Percentiles rank a stretch among this genome's conserved stretches.
phyloP scores from a whole-genome alignment of 768 basidiomycete species.

The Russula foetens region DNA sequence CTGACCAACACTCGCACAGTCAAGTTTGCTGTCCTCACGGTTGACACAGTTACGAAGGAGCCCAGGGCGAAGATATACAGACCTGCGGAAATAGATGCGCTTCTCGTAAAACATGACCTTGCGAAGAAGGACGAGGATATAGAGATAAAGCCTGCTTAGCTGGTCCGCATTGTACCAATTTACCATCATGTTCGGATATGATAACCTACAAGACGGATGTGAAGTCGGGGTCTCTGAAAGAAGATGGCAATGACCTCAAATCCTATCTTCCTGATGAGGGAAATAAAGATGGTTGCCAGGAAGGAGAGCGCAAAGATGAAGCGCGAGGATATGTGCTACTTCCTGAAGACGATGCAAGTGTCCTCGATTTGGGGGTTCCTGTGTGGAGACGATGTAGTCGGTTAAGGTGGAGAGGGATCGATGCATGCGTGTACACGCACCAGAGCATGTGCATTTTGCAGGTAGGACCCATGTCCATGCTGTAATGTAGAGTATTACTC shows the following conservation, averaged over 20 bases:
- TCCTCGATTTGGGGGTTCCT: conserved; percentile 74
- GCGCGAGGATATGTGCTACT: conserved; percentile 64
- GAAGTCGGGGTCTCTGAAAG: neutral
- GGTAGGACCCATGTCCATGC: conserved; percentile 38
- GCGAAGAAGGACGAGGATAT: conserved; percentile 83
- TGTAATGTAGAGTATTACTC: too few relatives aligned
- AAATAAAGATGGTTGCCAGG: conserved; percentile 53
- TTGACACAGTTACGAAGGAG: conserved; percentile 67
- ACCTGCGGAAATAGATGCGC: conserved; percentile 79
- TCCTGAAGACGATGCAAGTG: conserved; percentile 73
- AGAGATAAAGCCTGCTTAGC: conserved; percentile 58
- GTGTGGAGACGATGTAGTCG: too few relatives aligned
- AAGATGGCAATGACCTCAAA: neutral
- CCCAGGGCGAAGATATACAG: conserved; percentile 90
- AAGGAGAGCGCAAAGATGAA: conserved; percentile 56
- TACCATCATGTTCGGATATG: neutral
- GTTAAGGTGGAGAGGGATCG: too few relatives aligned
- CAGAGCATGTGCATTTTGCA: conserved; percentile 84
- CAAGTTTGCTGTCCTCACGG: conserved; percentile 90
- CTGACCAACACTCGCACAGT: conserved; percentile 40
- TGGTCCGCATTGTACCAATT: conserved; percentile 9
- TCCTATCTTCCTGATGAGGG: too few relatives aligned
- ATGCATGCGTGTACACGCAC: too few relatives aligned
- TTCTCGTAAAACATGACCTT: conserved; percentile 70
- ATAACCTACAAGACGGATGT: neutral